Conservation (phyloP, 768 basidiomycete genomes). For the Kwoniella heveanensis region DNA sequence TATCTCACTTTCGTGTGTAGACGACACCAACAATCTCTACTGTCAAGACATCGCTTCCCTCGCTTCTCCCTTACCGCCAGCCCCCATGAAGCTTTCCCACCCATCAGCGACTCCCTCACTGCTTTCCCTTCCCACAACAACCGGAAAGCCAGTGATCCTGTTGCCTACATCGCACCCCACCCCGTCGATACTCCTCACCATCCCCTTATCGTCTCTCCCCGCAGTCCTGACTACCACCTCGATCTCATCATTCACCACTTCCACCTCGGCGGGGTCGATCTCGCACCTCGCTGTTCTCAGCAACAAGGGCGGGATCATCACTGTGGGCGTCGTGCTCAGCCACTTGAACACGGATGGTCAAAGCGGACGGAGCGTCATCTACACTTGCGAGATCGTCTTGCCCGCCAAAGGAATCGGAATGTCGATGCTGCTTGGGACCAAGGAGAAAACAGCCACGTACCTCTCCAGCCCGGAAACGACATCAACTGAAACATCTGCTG, state of each 20-base stretch:
- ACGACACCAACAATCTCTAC: slow-evolving; percentile 15
- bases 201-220: slow-evolving; percentile 22
- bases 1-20: neutral
- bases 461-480: slow-evolving; percentile 2
- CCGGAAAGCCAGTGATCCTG: slow-evolving; percentile 19
- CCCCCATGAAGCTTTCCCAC: slow-evolving; percentile 19
- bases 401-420: slow-evolving; percentile 42
- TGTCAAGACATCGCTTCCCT: slow-evolving; percentile 10
- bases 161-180: slow-evolving; percentile 25
- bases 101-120: slow-evolving; percentile 22
- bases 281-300: slow-evolving; percentile 26
- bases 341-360: slow-evolving; percentile 27
- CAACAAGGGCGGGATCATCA: slow-evolving; percentile 10
- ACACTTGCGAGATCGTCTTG: slow-evolving; percentile 40
- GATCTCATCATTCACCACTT: slow-evolving; percentile 23
- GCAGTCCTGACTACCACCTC: slow-evolving; percentile 30
- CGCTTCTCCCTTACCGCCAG: slow-evolving; percentile 4
- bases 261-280: slow-evolving; percentile 21
- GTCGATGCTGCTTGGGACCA: slow-evolving; percentile 35
- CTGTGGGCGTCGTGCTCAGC: slow-evolving; percentile 29
- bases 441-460: slow-evolving; percentile 28
- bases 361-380: slow-evolving; percentile 39
- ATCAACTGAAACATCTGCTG: too few relatives aligned
- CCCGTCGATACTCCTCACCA: slow-evolving; percentile 28
- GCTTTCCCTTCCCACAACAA: slow-evolving; percentile 10